A percentile compares a stretch with the other conserved stretches of the same genome.
Conservation (phyloP, 345 rosid genomes). For the Hibiscus tridactylites region DNA sequence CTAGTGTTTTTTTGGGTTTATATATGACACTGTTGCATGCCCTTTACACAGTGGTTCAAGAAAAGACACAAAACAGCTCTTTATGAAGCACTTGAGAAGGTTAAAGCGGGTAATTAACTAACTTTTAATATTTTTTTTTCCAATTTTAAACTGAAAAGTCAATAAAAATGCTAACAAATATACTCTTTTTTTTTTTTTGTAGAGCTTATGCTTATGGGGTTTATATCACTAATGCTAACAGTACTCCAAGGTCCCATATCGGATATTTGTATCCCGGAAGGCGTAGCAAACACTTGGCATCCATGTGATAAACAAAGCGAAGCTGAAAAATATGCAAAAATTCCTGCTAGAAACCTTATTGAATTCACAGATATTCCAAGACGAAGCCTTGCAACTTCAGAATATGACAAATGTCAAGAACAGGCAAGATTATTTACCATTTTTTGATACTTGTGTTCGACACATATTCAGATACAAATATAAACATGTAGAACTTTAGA, state of each 20-base stretch:
- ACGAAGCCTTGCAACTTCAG: conserved; percentile 38
- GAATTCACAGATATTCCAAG: conserved; percentile 32
- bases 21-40: not conserved
- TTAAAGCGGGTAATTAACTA: conserved; percentile 48
- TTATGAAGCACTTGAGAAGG: conserved; percentile 78
- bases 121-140: not conserved
- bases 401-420: conserved; percentile 31
- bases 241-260: conserved; percentile 36
- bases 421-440: conserved; percentile 20
- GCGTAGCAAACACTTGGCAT: conserved; percentile 52
- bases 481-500: no score
- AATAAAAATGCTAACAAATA: not conserved
- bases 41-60: conserved; percentile 46
- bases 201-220: conserved; percentile 79
- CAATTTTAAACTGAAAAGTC: not conserved
- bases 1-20: not conserved
- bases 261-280: conserved; percentile 37
- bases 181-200: conserved; percentile 8
- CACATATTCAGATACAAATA: no score
- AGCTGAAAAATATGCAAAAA: not conserved
- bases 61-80: conserved; percentile 56
- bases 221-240: conserved; percentile 59
- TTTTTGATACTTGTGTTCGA: not conserved
- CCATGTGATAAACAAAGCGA: conserved; percentile 34
- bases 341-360: conserved; percentile 34